These are phyloP conservation scores for Crithidia thermophila DNA, from an alignment of 208 protist species.

Conservation along the genomic window DNA sequence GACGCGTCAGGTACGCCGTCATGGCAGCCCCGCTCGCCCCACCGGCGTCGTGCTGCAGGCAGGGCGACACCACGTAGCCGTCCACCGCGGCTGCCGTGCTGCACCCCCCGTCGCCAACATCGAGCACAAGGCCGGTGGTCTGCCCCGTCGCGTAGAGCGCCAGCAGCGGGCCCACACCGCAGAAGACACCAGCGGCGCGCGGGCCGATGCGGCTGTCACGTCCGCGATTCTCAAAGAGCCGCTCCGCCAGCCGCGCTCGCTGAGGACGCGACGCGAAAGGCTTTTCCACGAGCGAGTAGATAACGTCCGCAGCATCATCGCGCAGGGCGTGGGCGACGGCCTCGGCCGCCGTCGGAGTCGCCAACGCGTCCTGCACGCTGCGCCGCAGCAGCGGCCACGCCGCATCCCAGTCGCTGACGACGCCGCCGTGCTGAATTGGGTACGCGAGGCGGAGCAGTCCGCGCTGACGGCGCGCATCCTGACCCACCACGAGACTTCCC, in stretches of 20 bases:
- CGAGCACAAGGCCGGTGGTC: conserved; percentile 64
- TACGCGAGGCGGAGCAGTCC: conserved; percentile 66
- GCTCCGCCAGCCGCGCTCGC: conserved; percentile 50
- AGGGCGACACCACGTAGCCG: conserved; percentile 45
- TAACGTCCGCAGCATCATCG: conserved; percentile 3
- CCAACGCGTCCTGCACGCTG: conserved; percentile 11
- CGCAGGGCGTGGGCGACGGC: background rate
- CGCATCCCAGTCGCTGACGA: conserved; percentile 52
- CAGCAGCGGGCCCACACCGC: conserved; percentile 54
- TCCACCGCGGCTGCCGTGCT: conserved; percentile 60
- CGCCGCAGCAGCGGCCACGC: conserved; percentile 31
- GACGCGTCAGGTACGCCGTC: conserved; percentile 47
- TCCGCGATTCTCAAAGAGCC: conserved; percentile 69
- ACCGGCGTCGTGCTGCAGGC: conserved; percentile 55
- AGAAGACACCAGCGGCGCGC: conserved; percentile 46
- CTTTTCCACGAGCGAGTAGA: conserved; percentile 57
- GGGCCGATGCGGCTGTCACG: conserved; percentile 72
- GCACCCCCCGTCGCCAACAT: conserved; percentile 57
- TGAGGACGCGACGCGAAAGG: conserved; percentile 67
- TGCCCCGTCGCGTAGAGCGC: conserved; percentile 63
- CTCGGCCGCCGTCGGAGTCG: background rate
- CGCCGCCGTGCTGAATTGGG: conserved; percentile 69
- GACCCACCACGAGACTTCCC: background rate
- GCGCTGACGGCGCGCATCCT: conserved; percentile 38
- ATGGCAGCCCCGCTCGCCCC: conserved; percentile 45